These are phyloP conservation scores for Cinchona pubescens DNA, from an alignment of 257 asterid genomes.

Conservation along the genomic window DNA sequence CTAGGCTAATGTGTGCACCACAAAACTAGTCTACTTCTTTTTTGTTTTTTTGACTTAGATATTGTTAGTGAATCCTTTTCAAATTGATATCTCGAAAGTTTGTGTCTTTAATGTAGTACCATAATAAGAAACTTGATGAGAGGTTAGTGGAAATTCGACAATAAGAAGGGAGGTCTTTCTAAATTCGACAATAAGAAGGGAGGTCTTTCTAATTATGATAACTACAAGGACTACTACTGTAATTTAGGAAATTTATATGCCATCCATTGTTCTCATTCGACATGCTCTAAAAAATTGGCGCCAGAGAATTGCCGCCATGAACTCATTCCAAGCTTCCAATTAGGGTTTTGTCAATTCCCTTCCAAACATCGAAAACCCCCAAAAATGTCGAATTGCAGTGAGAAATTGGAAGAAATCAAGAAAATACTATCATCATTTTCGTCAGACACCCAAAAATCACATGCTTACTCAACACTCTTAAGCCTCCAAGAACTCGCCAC, in stretches of 20 bases:
- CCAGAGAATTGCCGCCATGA: background rate
- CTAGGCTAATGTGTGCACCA: too few species aligned
- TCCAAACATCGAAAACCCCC: background rate
- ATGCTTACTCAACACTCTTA: slow-evolving; percentile 53
- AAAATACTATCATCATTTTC: slow-evolving; percentile 31
- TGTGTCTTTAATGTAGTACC: too few species aligned
- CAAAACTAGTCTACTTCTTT: too few species aligned
- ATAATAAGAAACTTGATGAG: too few species aligned
- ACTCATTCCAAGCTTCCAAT: background rate
- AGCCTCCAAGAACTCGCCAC: slow-evolving; percentile 52
- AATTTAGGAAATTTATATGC: background rate
- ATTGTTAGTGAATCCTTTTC: too few species aligned
- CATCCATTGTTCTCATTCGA: too few species aligned
- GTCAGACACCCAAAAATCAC: background rate
- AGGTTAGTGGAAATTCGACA: background rate
- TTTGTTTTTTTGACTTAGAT: too few species aligned
- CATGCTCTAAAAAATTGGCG: slow-evolving; percentile 4
- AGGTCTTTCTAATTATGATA: too few species aligned
- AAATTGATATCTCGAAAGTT: too few species aligned
- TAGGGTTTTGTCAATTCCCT: background rate
- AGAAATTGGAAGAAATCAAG: slow-evolving; percentile 48
- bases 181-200: background rate
- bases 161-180: background rate
- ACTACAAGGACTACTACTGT: background rate
- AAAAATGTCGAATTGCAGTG: slow-evolving; percentile 42